These are phyloP conservation scores for Aspergillus ostianus DNA, from an alignment of 495 filamentous ascomycete genomes.

Conservation along the genomic window DNA sequence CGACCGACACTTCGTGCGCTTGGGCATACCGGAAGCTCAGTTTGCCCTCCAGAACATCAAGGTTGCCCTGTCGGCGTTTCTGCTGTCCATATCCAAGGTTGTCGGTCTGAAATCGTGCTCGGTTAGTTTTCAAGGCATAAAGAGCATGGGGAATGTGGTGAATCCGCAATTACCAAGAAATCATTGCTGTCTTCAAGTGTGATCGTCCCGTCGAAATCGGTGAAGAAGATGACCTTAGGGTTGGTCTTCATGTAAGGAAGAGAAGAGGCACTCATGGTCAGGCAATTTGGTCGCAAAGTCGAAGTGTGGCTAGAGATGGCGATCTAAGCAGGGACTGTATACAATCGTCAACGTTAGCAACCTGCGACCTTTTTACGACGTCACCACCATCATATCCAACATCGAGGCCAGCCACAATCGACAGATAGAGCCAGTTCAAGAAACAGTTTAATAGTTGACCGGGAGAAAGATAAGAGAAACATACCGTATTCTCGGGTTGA, in stretches of 20 bases:
- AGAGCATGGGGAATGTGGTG: background rate
- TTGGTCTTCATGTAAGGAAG: constrained; percentile 57
- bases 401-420: no score
- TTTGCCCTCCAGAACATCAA: constrained; percentile 65
- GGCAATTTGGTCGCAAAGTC: constrained; percentile 6
- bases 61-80: constrained; percentile 63
- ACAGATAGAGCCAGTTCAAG: no score
- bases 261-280: constrained; percentile 34
- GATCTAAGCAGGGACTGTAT: background rate
- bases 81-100: constrained; percentile 77
- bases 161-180: constrained; percentile 57
- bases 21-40: constrained; percentile 64
- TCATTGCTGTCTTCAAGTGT: constrained; percentile 92
- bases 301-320: background rate
- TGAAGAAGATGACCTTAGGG: constrained; percentile 92
- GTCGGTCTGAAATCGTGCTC: constrained; percentile 60
- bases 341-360: background rate
- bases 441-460: background rate
- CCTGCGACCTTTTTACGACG: background rate
- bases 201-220: constrained; percentile 96
- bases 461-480: background rate
- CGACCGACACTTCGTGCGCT: background rate
- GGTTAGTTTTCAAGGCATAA: background rate
- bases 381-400: no score
- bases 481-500: background rate